Evolutionary conservation across 2,329 filamentous ascomycete genomes (phyloP).

Genomic region (Fusarium coicis): DNA sequence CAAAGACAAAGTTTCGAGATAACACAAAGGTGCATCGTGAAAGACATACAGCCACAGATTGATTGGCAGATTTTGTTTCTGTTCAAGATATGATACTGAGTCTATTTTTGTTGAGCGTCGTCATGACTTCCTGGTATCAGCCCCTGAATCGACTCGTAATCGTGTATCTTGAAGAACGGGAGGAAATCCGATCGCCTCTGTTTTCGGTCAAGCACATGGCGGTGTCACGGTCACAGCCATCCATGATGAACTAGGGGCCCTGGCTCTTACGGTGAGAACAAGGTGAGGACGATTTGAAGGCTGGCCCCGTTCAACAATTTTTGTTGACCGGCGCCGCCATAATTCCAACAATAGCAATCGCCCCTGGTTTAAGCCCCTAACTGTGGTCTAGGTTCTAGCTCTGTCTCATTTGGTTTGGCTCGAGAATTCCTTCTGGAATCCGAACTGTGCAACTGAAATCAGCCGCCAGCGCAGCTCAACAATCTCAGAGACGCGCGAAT

Average conservation of each 20-base stretch:
- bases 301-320: slow-evolving; percentile 38
- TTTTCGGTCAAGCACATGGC: slow-evolving; percentile 23
- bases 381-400: neutral
- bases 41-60: slow-evolving; percentile 1
- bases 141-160: slow-evolving; percentile 21
- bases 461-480: slow-evolving; percentile 24
- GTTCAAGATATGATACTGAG: neutral
- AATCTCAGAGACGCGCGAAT: slow-evolving; percentile 27
- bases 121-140: slow-evolving; percentile 5
- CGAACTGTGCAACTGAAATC: slow-evolving; percentile 11
- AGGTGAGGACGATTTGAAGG: slow-evolving; percentile 32
- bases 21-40: slow-evolving; percentile 5
- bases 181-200: slow-evolving; percentile 9
- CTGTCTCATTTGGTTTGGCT: slow-evolving; percentile 1
- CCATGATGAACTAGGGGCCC: slow-evolving; percentile 16
- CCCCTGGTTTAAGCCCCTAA: neutral
- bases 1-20: slow-evolving; percentile 15
- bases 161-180: slow-evolving; percentile 6
- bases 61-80: slow-evolving; percentile 13
- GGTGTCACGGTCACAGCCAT: slow-evolving; percentile 6
- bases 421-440: slow-evolving; percentile 18
- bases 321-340: slow-evolving; percentile 9
- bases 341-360: slow-evolving; percentile 40
- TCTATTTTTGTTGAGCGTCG: slow-evolving; percentile 35
- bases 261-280: slow-evolving; percentile 30